These are phyloP conservation scores for Leccinum obscurum DNA, from an alignment of 768 basidiomycete genomes.

Conservation along the genomic window DNA sequence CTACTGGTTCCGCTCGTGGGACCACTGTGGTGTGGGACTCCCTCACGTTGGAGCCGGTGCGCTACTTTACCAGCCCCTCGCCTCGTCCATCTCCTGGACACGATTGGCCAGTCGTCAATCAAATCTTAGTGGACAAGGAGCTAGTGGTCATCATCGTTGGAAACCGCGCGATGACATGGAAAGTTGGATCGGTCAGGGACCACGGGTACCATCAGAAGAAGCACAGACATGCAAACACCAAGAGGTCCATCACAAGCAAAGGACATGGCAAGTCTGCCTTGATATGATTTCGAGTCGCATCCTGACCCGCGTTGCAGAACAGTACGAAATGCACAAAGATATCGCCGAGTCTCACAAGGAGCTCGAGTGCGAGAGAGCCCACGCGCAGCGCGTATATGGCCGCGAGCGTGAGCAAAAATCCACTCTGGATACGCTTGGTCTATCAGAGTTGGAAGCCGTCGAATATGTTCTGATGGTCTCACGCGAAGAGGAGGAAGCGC, in stretches of 20 bases:
- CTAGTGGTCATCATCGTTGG: slow-evolving; percentile 61
- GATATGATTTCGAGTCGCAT: neutral
- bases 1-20: slow-evolving; percentile 67
- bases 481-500: slow-evolving; percentile 60
- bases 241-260: slow-evolving; percentile 37
- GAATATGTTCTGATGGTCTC: slow-evolving; percentile 86
- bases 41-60: slow-evolving; percentile 57
- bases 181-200: slow-evolving; percentile 47
- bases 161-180: slow-evolving; percentile 67
- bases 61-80: slow-evolving; percentile 52
- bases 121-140: slow-evolving; percentile 56
- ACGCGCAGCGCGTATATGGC: slow-evolving; percentile 39
- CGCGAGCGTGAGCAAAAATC: slow-evolving; percentile 59
- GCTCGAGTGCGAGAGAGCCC: slow-evolving; percentile 50
- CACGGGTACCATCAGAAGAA: slow-evolving; percentile 34
- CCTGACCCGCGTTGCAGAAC: slow-evolving; percentile 42
- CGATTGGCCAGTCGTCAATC: slow-evolving; percentile 47
- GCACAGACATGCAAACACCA: slow-evolving; percentile 28
- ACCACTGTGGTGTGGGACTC: slow-evolving; percentile 63
- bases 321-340: slow-evolving; percentile 60
- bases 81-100: slow-evolving; percentile 35
- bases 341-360: slow-evolving; percentile 59
- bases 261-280: slow-evolving; percentile 43
- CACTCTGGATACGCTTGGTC: slow-evolving; percentile 60
- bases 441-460: slow-evolving; percentile 72